Conservation (phyloP, 2,329 filamentous ascomycete genomes). For the Hypocreales sp. region DNA sequence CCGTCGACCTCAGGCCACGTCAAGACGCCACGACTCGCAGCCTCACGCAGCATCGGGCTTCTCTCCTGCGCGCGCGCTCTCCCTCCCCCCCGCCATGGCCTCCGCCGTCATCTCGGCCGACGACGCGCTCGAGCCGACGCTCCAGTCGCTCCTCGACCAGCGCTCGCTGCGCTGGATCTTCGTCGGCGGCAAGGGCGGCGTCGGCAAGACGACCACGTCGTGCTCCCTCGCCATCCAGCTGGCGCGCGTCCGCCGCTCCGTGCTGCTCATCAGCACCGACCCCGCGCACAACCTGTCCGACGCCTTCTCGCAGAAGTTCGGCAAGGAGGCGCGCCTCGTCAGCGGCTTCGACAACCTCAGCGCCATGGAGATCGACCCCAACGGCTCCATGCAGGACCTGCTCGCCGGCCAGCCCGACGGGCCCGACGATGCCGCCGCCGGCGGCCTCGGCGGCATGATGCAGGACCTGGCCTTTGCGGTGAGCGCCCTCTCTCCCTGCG, state of each 20-base stretch:
- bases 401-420: constrained; percentile 65
- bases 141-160: constrained; percentile 91
- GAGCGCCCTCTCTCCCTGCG: constrained; percentile 16
- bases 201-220: constrained; percentile 98
- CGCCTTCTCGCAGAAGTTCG: constrained; percentile 97
- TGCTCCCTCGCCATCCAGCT: constrained; percentile 98
- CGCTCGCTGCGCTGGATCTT: constrained; percentile 97
- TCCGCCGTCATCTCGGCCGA: constrained; percentile 30
- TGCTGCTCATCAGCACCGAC: constrained; percentile 95
- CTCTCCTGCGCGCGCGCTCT: too few species aligned
- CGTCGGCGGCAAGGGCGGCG: constrained; percentile 93
- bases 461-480: constrained; percentile 95
- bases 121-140: constrained; percentile 75
- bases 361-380: constrained; percentile 98
- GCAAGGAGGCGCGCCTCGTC: constrained; percentile 88
- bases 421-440: constrained; percentile 48
- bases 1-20: too few species aligned
- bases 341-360: constrained; percentile 88
- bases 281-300: constrained; percentile 96
- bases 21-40: too few species aligned
- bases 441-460: constrained; percentile 86
- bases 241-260: constrained; percentile 83
- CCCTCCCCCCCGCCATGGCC: constrained; percentile 5
- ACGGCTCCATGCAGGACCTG: constrained; percentile 92
- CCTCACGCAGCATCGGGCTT: too few species aligned